Conservation (phyloP, 306 rosid genomes). For the Corylus heterophylla region DNA sequence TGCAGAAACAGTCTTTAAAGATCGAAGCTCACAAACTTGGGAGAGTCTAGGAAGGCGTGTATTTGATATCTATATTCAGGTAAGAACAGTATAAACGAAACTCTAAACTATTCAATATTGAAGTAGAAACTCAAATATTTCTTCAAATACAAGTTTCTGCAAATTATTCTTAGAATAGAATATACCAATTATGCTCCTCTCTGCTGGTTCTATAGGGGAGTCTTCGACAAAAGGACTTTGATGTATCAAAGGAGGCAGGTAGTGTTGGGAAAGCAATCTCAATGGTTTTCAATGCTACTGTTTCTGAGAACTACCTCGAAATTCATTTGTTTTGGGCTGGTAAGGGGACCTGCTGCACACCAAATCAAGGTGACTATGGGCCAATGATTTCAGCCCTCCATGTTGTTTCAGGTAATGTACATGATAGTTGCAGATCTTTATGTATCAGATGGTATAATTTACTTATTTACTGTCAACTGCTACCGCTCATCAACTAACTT, state of each 20-base stretch:
- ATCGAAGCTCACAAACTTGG: conserved; percentile 46
- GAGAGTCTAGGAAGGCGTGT: conserved; percentile 66
- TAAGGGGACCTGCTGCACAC: conserved; percentile 80
- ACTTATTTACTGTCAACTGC: not conserved
- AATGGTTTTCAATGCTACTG: conserved; percentile 39
- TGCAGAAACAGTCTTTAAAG: conserved; percentile 51
- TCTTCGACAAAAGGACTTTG: conserved; percentile 59
- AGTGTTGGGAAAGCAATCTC: conserved; percentile 23
- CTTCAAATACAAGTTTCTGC: not conserved
- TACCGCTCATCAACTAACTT: conserved; percentile 14
- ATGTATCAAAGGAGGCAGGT: conserved; percentile 63
- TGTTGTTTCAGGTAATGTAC: conserved; percentile 58
- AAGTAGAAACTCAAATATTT: not conserved
- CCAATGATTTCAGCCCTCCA: conserved; percentile 75
- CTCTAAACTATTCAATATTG: not conserved
- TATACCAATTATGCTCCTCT: not conserved
- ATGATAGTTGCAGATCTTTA: not conserved
- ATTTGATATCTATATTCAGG: conserved; percentile 82
- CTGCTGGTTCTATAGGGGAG: conserved; percentile 42
- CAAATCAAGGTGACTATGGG: conserved; percentile 58
- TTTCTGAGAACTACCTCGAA: conserved; percentile 63
- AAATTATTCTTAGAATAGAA: not conserved
- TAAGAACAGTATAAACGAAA: conserved; percentile 5
- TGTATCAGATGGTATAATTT: not conserved
- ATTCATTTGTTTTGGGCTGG: conserved; percentile 92